These are phyloP conservation scores for Albugo laibachii DNA, from an alignment of 352 stramenopile species.

Conservation along the genomic window DNA sequence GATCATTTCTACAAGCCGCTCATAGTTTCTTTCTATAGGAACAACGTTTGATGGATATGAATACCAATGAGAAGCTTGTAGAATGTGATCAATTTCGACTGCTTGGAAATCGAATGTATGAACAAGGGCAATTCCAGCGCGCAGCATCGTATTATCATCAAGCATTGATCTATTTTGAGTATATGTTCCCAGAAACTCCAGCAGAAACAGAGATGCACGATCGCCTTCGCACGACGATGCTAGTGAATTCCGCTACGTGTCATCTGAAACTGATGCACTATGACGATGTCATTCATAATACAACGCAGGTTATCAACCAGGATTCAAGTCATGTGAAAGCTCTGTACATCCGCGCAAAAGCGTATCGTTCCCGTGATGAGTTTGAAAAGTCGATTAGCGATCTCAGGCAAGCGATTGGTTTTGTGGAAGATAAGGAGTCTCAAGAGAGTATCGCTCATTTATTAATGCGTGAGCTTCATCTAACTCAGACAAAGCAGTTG, in stretches of 20 bases:
- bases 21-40: slow-evolving; percentile 12
- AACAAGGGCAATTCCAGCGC: slow-evolving; percentile 60
- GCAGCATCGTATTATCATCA: slow-evolving; percentile 67
- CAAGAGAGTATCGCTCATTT: slow-evolving; percentile 11
- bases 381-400: slow-evolving; percentile 38
- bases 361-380: slow-evolving; percentile 37
- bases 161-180: slow-evolving; percentile 74
- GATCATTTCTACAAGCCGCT: neutral
- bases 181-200: slow-evolving; percentile 55
- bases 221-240: slow-evolving; percentile 25
- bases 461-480: slow-evolving; percentile 29
- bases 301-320: slow-evolving; percentile 30
- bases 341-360: slow-evolving; percentile 44
- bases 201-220: slow-evolving; percentile 26
- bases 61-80: slow-evolving; percentile 28
- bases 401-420: slow-evolving; percentile 17
- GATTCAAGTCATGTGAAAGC: slow-evolving; percentile 38
- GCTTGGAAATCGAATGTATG: slow-evolving; percentile 56
- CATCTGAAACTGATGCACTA: slow-evolving; percentile 49
- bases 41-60: slow-evolving; percentile 79
- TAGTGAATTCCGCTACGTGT: slow-evolving; percentile 61
- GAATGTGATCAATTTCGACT: slow-evolving; percentile 43
- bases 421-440: neutral
- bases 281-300: slow-evolving; percentile 50
- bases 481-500: slow-evolving; percentile 42